Conservation (phyloP, 2,329 filamentous ascomycete genomes). For the Capronia epimyces region DNA sequence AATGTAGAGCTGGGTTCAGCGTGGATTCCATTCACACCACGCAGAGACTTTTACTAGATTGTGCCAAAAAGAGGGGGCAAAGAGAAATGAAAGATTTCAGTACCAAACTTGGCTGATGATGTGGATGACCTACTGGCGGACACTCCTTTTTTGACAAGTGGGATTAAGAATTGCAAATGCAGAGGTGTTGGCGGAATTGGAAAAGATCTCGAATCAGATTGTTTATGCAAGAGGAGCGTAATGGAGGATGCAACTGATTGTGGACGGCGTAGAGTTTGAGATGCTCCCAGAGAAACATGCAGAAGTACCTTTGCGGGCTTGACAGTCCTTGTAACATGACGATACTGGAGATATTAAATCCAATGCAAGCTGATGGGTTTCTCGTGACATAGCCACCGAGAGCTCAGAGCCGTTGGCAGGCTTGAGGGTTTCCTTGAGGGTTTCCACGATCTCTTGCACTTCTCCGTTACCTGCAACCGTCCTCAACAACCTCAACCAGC, state of each 20-base stretch:
- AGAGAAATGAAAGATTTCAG: conserved; percentile 3
- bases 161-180: background rate
- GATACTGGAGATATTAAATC: background rate
- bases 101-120: conserved; percentile 3
- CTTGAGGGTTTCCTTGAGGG: no score
- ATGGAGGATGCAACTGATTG: background rate
- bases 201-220: conserved; percentile 12
- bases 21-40: background rate
- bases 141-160: background rate
- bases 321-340: background rate
- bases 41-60: background rate
- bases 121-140: background rate
- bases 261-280: background rate
- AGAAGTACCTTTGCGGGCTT: no score
- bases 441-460: no score
- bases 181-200: conserved; percentile 3
- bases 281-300: no score
- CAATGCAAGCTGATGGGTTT: conserved; percentile 2
- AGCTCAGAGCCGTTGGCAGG: no score
- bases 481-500: no score
- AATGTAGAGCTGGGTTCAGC: conserved; percentile 5
- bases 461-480: no score
- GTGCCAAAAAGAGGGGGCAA: background rate
- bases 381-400: no score
- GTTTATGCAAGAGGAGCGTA: conserved; percentile 7